A percentile compares a stretch with the other conserved stretches of the same genome.
phyloP scores from a whole-genome alignment of 2,329 filamentous ascomycete species.

The Ophiocordyceps camponoti-saundersi region DNA sequence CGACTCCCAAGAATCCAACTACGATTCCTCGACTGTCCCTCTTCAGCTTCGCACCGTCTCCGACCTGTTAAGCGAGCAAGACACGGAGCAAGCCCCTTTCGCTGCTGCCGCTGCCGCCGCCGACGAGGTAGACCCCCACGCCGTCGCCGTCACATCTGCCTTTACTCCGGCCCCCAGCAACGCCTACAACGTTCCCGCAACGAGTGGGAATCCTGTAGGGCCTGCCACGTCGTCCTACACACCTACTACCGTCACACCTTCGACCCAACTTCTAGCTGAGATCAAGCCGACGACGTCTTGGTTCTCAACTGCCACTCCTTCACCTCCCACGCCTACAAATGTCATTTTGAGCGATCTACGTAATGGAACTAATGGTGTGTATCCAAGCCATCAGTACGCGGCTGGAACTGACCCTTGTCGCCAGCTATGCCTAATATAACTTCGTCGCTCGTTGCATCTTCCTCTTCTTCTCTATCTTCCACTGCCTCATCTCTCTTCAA shows the following conservation, averaged over 20 bases:
- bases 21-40: background rate
- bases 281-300: background rate
- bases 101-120: background rate
- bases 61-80: background rate
- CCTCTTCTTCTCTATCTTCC: background rate
- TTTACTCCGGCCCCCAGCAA: slow-evolving; percentile 8
- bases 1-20: background rate
- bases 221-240: background rate
- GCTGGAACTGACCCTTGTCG: background rate
- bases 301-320: slow-evolving; percentile 3
- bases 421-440: background rate
- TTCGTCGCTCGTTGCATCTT: background rate
- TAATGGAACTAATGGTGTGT: slow-evolving; percentile 9
- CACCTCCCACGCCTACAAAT: slow-evolving; percentile 3
- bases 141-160: slow-evolving; percentile 8
- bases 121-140: slow-evolving; percentile 4
- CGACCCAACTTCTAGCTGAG: background rate
- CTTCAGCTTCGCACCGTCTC: background rate
- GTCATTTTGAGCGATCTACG: slow-evolving; percentile 3
- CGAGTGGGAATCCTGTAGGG: no score
- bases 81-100: background rate
- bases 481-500: background rate
- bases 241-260: background rate
- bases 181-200: background rate
- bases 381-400: background rate